Percentiles rank a stretch among this genome's conserved stretches.
Conservation (phyloP, 305 asterid species). For the Withania somnifera region DNA sequence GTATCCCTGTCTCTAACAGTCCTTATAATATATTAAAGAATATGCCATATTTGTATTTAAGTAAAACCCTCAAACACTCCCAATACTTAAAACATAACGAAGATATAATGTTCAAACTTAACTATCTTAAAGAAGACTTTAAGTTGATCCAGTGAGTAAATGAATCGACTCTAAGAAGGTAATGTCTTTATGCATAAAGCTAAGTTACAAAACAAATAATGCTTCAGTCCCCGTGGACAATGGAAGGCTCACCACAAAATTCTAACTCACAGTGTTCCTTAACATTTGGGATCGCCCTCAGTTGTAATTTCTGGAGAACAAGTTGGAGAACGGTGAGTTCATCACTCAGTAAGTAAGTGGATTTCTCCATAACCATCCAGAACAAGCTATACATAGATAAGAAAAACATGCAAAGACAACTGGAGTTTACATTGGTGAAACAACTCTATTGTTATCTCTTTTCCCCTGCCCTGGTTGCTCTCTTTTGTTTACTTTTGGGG, state of each 20-base stretch:
- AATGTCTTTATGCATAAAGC: not conserved
- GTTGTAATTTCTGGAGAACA: not conserved
- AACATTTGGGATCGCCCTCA: not conserved
- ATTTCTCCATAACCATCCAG: not conserved
- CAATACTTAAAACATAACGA: not conserved
- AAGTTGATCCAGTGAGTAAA: not conserved
- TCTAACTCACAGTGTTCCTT: not conserved
- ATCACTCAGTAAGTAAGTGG: not conserved
- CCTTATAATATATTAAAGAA: not conserved
- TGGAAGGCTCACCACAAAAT: not conserved
- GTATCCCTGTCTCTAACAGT: not conserved
- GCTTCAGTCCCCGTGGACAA: not conserved
- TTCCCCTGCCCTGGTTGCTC: not conserved
- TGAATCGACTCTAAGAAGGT: not conserved
- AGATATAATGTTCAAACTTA: not conserved
- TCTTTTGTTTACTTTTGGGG: not conserved
- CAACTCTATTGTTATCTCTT: not conserved
- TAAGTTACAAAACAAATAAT: too few species aligned
- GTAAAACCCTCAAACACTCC: not conserved
- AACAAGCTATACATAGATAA: not conserved
- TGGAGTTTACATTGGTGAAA: not conserved
- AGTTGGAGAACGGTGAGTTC: not conserved
- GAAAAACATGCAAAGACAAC: not conserved
- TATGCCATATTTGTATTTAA: not conserved
- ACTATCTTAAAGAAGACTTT: not conserved